Conservation (phyloP, 2,329 filamentous ascomycete species). For the Cladobotryum mycophilum region DNA sequence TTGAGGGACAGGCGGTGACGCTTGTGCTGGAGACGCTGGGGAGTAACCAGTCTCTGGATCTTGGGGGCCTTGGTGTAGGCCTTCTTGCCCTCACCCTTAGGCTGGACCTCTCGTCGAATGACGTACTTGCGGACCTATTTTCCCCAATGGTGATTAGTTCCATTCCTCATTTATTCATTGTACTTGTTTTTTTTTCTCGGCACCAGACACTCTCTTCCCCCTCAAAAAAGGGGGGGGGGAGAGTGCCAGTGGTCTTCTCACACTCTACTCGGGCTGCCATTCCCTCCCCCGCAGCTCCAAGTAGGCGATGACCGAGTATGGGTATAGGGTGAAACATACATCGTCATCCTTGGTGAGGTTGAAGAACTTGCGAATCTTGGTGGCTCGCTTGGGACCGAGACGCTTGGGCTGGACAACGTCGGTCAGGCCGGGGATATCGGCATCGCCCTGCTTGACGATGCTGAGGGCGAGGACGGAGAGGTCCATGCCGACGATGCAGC, state of each 20-base stretch:
- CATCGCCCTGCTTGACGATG: conserved; percentile 97
- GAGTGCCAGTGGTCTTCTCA: conserved; percentile 36
- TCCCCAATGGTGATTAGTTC: conserved; percentile 32
- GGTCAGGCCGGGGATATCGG: conserved; percentile 90
- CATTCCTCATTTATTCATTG: conserved; percentile 13
- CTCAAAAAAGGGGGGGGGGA: neutral
- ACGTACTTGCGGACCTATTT: conserved; percentile 96
- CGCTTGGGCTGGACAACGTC: conserved; percentile 98
- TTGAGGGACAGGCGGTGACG: conserved; percentile 96
- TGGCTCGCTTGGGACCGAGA: conserved; percentile 98
- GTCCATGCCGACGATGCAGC: conserved; percentile 97
- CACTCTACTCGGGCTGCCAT: conserved; percentile 51
- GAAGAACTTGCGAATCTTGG: conserved; percentile 99
- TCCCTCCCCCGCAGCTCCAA: conserved; percentile 43
- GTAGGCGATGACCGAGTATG: conserved; percentile 64
- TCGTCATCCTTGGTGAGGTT: conserved; percentile 99
- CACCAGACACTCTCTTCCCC: conserved; percentile 1
- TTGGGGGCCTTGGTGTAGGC: conserved; percentile 99
- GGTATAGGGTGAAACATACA: conserved; percentile 67
- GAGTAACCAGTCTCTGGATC: conserved; percentile 99
- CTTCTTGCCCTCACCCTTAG: conserved; percentile 96
- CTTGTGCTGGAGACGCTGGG: conserved; percentile 99
- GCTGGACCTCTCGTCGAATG: conserved; percentile 95
- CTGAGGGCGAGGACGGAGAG: conserved; percentile 88
- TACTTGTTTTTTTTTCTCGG: conserved; percentile 19